A percentile compares a stretch with the other conserved stretches of the same genome.
phyloP scores from a whole-genome alignment of 2,329 filamentous ascomycete species.

The Monilinia laxa region DNA sequence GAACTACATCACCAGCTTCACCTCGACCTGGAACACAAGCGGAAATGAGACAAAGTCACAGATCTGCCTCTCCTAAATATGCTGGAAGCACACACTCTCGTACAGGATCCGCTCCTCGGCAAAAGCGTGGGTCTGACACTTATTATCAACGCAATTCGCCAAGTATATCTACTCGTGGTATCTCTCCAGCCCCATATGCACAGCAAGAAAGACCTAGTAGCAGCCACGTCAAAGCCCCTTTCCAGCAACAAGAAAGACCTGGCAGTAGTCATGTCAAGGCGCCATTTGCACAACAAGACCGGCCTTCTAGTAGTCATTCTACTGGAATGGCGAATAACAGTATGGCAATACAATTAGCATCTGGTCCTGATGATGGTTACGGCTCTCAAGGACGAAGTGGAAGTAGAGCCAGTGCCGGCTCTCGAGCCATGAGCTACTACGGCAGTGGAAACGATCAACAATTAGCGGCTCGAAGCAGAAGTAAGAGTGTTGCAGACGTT shows the following conservation, averaged over 20 bases:
- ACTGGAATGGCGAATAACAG: constrained; percentile 28
- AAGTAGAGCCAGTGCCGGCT: constrained; percentile 50
- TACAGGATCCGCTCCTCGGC: constrained; percentile 43
- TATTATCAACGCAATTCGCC: constrained; percentile 53
- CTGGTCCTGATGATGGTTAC: constrained; percentile 54
- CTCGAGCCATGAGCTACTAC: constrained; percentile 54
- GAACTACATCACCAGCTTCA: constrained; percentile 68
- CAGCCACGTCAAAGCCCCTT: constrained; percentile 40
- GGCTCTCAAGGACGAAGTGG: constrained; percentile 53
- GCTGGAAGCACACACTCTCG: constrained; percentile 40
- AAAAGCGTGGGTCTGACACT: constrained; percentile 49
- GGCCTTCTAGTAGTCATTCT: constrained; percentile 22
- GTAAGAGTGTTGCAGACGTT: constrained; percentile 82
- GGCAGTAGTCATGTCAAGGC: constrained; percentile 45
- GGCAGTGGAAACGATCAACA: constrained; percentile 43
- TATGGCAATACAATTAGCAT: constrained; percentile 70
- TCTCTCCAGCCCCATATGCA: constrained; percentile 45
- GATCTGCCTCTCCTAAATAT: constrained; percentile 65
- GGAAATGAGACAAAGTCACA: constrained; percentile 47
- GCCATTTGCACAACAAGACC: constrained; percentile 31
- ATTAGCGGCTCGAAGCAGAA: constrained; percentile 54
- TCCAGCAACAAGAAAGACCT: constrained; percentile 48
- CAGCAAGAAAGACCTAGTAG: constrained; percentile 51
- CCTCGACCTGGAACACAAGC: constrained; percentile 58
- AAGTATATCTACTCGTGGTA: constrained; percentile 47